These are phyloP conservation scores for Blastomyces silverae DNA, from an alignment of 2,329 filamentous ascomycete species.

Conservation along the genomic window DNA sequence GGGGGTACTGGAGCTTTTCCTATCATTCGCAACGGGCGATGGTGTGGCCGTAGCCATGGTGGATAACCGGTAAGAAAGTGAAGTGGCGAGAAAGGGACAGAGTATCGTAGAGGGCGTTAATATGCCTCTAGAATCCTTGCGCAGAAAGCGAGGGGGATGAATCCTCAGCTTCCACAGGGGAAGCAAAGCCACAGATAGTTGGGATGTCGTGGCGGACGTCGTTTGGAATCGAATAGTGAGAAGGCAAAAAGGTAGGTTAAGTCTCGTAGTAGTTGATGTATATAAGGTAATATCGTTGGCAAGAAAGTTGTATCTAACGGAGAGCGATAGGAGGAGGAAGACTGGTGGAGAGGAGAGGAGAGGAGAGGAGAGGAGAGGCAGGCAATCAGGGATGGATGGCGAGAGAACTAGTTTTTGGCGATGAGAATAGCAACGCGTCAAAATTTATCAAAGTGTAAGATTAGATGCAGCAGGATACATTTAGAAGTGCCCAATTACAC, in stretches of 20 bases:
- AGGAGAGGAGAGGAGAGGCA: too few species aligned
- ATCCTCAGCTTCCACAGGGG: conserved; percentile 28
- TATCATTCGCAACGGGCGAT: conserved; percentile 20
- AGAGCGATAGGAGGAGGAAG: conserved; percentile 13
- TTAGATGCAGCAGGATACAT: background rate
- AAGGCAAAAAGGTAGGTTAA: background rate
- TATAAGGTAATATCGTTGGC: conserved; percentile 11
- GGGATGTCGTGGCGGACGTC: conserved; percentile 8
- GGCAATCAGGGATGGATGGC: background rate
- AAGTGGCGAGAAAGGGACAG: conserved; percentile 16
- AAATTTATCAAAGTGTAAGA: background rate
- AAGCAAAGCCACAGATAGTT: conserved; percentile 19
- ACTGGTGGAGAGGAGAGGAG: background rate
- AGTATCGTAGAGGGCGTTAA: conserved; percentile 22
- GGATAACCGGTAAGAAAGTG: conserved; percentile 13
- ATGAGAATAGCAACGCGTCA: background rate
- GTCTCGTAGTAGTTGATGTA: background rate
- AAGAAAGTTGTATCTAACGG: background rate
- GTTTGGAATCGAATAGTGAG: background rate
- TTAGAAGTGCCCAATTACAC: too few species aligned
- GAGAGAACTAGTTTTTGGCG: background rate
- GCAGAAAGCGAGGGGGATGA: conserved; percentile 19
- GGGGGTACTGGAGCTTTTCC: conserved; percentile 33
- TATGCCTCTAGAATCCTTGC: conserved; percentile 21
- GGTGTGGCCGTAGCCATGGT: conserved; percentile 9